Evolutionary conservation across 306 rosid species (phyloP).

Genomic region (Prunus persica): DNA sequence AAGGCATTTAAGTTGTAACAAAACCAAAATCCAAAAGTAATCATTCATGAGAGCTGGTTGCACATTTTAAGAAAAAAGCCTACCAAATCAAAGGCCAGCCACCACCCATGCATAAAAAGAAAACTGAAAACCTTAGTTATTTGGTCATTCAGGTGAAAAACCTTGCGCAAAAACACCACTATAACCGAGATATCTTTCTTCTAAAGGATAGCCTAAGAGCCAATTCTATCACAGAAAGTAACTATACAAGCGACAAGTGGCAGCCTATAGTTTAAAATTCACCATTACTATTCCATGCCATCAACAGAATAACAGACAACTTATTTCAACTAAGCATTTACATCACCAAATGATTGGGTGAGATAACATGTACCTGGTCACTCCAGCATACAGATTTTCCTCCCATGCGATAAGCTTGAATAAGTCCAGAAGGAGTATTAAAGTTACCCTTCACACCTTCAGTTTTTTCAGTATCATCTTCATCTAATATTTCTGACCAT

Average conservation of each 20-base stretch:
- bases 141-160: not conserved
- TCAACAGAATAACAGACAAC: not conserved
- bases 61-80: not conserved
- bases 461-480: conserved; percentile 51
- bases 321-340: not conserved
- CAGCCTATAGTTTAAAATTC: not conserved
- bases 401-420: conserved; percentile 72
- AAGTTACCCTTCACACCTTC: conserved; percentile 55
- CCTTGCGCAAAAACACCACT: not conserved
- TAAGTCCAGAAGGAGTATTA: conserved; percentile 81
- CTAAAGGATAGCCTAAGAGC: not conserved
- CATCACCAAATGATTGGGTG: conserved; percentile 5
- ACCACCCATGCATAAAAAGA: not conserved
- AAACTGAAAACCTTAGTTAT: not conserved
- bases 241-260: not conserved
- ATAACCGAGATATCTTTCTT: not conserved
- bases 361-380: conserved; percentile 72
- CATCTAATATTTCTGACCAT: conserved; percentile 82
- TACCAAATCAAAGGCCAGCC: not conserved
- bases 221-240: not conserved
- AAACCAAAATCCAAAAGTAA: not conserved
- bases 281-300: not conserved
- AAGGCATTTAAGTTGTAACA: not conserved
- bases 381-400: conserved; percentile 92
- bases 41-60: not conserved